Percentiles rank a stretch among this genome's conserved stretches.
Evolutionary conservation across 2,329 filamentous ascomycete species (phyloP).

Genomic region (Hypomyces perniciosus): DNA sequence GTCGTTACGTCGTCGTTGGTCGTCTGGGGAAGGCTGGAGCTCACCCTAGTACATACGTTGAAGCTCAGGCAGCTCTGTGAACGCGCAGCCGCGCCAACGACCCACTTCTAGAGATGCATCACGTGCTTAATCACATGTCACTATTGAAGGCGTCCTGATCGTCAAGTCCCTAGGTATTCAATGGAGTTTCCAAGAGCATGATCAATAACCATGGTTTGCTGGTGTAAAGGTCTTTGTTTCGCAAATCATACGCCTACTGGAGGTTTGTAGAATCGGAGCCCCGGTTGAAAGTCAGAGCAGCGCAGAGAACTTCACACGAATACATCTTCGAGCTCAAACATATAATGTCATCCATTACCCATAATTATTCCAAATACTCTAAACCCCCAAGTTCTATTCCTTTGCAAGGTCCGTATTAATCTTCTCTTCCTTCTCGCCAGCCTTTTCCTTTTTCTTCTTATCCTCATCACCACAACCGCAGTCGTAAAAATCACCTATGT

Average conservation of each 20-base stretch:
- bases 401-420: slow-evolving; percentile 22
- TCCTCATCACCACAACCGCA: slow-evolving; percentile 65
- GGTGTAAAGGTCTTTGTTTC: too few relatives aligned
- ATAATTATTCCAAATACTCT: background rate
- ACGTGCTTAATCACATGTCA: slow-evolving; percentile 6
- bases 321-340: too few relatives aligned
- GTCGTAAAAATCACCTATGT: slow-evolving; percentile 66
- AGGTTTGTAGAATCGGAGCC: too few relatives aligned
- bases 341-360: background rate
- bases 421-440: slow-evolving; percentile 22
- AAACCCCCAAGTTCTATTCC: slow-evolving; percentile 1
- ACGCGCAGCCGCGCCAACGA: slow-evolving; percentile 32
- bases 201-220: too few relatives aligned
- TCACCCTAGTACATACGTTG: slow-evolving; percentile 19
- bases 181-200: too few relatives aligned
- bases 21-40: slow-evolving; percentile 30
- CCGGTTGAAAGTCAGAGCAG: too few relatives aligned
- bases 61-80: slow-evolving; percentile 43
- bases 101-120: background rate
- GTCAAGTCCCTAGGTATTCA: too few relatives aligned
- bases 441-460: slow-evolving; percentile 33
- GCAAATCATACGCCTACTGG: too few relatives aligned
- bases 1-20: slow-evolving; percentile 20
- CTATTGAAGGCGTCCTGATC: background rate
- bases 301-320: too few relatives aligned